A percentile compares a stretch with the other conserved stretches of the same genome.
These are phyloP conservation scores for Nitzschia inconspicua DNA, from an alignment of 108 stramenopile genomes.

Conservation along the genomic window DNA sequence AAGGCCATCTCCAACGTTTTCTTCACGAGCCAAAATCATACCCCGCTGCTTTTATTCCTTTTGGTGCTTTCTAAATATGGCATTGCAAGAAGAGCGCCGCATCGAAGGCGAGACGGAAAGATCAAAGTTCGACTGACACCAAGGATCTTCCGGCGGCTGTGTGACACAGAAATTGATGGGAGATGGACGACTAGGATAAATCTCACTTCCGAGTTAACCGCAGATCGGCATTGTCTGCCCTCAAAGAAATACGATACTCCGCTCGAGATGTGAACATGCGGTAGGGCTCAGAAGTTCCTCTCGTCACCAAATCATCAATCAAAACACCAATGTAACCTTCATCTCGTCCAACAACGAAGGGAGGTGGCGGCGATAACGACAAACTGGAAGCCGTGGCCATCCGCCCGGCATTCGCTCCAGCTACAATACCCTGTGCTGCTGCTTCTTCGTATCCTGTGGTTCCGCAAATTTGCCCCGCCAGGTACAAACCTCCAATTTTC, in stretches of 20 bases:
- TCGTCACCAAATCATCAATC: constrained; percentile 96
- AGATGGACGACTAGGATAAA: too few species aligned
- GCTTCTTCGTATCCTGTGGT: constrained; percentile 99
- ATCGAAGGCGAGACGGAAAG: too few species aligned
- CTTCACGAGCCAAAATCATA: too few species aligned
- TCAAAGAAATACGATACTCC: constrained; percentile 89
- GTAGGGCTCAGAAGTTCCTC: constrained; percentile 94
- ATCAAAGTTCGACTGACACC: too few species aligned
- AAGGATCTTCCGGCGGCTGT: too few species aligned
- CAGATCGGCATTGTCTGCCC: constrained; percentile 96
- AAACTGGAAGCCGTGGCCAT: constrained; percentile 47
- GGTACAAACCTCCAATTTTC: constrained; percentile 82
- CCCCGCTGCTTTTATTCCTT: too few species aligned
- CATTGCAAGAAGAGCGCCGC: too few species aligned
- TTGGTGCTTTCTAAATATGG: too few species aligned
- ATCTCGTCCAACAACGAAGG: constrained; percentile 91
- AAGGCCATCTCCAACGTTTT: too few species aligned
- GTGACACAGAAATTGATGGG: too few species aligned
- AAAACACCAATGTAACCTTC: constrained; percentile 97
- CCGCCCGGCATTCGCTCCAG: constrained; percentile 91
- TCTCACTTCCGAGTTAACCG: constrained; percentile 88
- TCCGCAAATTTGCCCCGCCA: constrained; percentile 98
- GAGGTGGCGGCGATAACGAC: constrained; percentile 49
- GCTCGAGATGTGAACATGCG: constrained; percentile 98
- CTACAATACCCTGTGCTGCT: constrained; percentile 94